Evolutionary conservation across 192 early-diverging fungal species (phyloP).

Genomic region (Linnemannia zychae): DNA sequence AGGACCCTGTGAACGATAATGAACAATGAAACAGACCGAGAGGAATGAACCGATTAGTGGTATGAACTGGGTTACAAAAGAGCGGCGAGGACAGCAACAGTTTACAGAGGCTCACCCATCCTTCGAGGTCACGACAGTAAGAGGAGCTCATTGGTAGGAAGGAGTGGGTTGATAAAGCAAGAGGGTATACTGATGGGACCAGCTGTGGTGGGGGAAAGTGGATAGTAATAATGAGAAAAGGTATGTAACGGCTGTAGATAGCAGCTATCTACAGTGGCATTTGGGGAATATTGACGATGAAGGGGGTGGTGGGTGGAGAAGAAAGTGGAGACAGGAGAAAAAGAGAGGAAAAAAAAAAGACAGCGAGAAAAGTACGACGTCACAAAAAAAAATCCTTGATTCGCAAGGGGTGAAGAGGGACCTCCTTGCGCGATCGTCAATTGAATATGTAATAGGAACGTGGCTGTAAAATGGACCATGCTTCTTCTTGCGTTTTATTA

Average conservation of each 20-base stretch:
- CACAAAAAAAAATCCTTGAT: no score
- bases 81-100: no score
- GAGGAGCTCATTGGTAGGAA: not conserved
- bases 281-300: not conserved
- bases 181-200: not conserved
- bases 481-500: no score
- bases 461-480: no score
- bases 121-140: slow-evolving; percentile 17
- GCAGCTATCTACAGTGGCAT: not conserved
- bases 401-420: not conserved
- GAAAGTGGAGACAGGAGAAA: not conserved
- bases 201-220: not conserved
- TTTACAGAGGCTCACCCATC: slow-evolving; percentile 28
- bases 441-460: no score
- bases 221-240: not conserved
- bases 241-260: not conserved
- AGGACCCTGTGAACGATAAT: no score
- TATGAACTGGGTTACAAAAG: no score
- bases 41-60: no score
- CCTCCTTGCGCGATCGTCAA: no score
- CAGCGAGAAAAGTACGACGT: not conserved
- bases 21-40: no score
- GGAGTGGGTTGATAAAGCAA: not conserved
- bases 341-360: not conserved
- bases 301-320: not conserved